Base-by-base conservation (phyloP, 1,139 yeast genomes). In the Blastobotrys serpentis region DNA sequence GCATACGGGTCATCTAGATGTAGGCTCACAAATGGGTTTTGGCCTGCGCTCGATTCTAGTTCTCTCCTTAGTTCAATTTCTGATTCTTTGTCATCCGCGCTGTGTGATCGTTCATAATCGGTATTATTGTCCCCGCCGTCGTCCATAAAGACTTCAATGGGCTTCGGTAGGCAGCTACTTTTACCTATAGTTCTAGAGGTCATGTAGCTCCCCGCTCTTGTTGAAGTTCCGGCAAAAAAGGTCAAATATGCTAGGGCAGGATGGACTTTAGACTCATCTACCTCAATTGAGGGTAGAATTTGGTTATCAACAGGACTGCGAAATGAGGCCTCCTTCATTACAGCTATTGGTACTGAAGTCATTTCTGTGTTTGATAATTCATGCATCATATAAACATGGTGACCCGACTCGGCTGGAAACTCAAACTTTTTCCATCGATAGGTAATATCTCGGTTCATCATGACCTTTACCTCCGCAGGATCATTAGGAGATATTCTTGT, bases 201-300 rank as follows among this genome's bases (percentile, higher is more conserved):
- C 7, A 39, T 11, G 14, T 39, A 39, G 33, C 42, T 39, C 16
- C 42, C 42, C 11, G 33, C 16, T 21, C 33, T 23, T 25, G 33
- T 19, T 14, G 42, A 36, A 36, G 36, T 39, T 7, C 52, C 55
- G 1, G 52, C 51, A 56, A 58, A 17, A 59, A 60, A 38, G 53
- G 53, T 49, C 13, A 62, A 48, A 5, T 59, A 37, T 1, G 62
- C 66, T 23, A 61, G 32, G 8, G 50, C 57, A 2, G 64, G 62
- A 8, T 45, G 38, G 3, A 62, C 53, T 11, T 51, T 47, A 22
- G 56, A 53, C 4, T 51, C 25, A 42, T 63, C 67, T 4, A 62
- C 45, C 21, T 62, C 64, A 10, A 63, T 39, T 11, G 56, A 41
- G 59, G 60, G 52, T 36, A 57, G 51, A 10, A 29, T 17, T 6